These are phyloP conservation scores for Thalassiosira profunda DNA, from an alignment of 108 stramenopile genomes.

Conservation along the genomic window DNA sequence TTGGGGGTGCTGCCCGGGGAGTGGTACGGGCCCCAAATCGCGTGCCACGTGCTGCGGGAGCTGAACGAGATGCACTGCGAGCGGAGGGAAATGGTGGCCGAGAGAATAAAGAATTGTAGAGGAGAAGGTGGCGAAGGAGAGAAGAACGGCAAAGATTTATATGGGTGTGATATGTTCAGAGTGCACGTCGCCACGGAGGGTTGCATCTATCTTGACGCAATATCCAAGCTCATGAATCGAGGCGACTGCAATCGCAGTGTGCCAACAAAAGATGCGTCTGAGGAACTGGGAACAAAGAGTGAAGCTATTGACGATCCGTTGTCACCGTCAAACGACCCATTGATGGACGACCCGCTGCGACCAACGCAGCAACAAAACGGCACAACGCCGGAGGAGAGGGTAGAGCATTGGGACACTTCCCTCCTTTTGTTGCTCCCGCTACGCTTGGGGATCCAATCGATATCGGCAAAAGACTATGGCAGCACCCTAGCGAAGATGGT, in stretches of 20 bases:
- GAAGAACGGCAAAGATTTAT: not conserved
- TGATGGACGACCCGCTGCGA: conserved; percentile 1
- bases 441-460: conserved; percentile 70
- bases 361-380: conserved; percentile 11
- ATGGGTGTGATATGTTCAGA: conserved; percentile 44
- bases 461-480: conserved; percentile 62
- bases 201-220: conserved; percentile 78
- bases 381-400: not conserved
- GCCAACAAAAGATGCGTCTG: not conserved
- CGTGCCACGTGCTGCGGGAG: conserved; percentile 82
- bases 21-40: conserved; percentile 92
- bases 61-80: conserved; percentile 63
- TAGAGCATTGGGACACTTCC: conserved; percentile 70
- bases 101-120: conserved; percentile 8
- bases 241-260: not conserved
- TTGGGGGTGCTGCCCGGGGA: conserved; percentile 86
- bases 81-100: conserved; percentile 8
- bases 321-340: not conserved
- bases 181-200: conserved; percentile 85
- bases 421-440: conserved; percentile 80
- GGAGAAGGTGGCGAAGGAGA: not conserved
- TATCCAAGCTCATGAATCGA: conserved; percentile 68
- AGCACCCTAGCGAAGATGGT: conserved; percentile 59
- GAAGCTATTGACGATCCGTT: conserved; percentile 1
- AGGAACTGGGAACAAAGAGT: not conserved